phyloP scores from a whole-genome alignment of 2,329 filamentous ascomycete genomes.

The Colletotrichum sublineola region DNA sequence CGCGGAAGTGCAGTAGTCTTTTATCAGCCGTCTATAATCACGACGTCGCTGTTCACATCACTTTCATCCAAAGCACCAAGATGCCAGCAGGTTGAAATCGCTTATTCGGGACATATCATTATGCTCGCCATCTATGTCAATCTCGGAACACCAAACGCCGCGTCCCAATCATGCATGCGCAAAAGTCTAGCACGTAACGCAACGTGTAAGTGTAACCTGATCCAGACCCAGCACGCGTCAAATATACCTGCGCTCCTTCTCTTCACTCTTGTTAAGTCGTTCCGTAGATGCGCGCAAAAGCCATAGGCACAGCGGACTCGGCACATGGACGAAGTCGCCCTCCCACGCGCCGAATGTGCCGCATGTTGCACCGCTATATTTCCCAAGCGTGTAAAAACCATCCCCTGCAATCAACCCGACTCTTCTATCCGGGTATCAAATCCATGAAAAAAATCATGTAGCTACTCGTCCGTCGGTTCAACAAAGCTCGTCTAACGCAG shows the following conservation, averaged over 20 bases:
- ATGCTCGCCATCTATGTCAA: conserved; percentile 42
- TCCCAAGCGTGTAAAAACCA: conserved; percentile 1
- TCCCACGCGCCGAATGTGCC: not conserved
- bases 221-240: conserved; percentile 16
- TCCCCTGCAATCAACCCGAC: conserved; percentile 22
- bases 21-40: not conserved
- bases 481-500: conserved; percentile 2
- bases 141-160: conserved; percentile 41
- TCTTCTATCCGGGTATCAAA: conserved; percentile 41
- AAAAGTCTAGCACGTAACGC: conserved; percentile 37
- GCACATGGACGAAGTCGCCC: not conserved
- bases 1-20: not conserved
- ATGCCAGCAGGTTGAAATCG: not conserved
- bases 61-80: not conserved
- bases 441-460: conserved; percentile 22
- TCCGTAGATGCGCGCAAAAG: conserved; percentile 4
- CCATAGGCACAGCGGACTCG: not conserved
- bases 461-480: not conserved
- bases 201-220: conserved; percentile 23
- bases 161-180: conserved; percentile 33
- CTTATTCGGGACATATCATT: conserved; percentile 36
- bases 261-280: conserved; percentile 4
- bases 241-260: conserved; percentile 10
- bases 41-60: not conserved
- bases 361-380: not conserved